Percentiles rank a stretch among this genome's conserved stretches.
phyloP scores from a whole-genome alignment of 2,329 filamentous ascomycete species.

The Paracoccidioides brasiliensis region DNA sequence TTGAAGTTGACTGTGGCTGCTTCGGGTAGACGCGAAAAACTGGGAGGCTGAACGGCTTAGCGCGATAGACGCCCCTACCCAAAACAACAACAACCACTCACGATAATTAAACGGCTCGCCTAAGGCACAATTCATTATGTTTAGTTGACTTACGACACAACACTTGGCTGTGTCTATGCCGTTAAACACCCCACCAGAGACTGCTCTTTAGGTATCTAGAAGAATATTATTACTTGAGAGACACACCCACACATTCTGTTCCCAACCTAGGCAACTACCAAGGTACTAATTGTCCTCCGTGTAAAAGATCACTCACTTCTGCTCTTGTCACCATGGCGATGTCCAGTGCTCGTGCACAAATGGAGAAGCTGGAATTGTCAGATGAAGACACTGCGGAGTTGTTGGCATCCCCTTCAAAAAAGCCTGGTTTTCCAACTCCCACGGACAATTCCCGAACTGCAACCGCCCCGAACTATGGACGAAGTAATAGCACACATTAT shows the following conservation, averaged over 20 bases:
- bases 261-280: neutral
- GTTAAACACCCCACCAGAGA: too few species aligned
- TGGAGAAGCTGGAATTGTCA: slow-evolving; percentile 9
- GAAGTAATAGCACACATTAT: slow-evolving; percentile 41
- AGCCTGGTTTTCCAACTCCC: slow-evolving; percentile 18
- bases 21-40: slow-evolving; percentile 1
- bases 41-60: neutral
- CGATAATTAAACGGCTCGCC: too few species aligned
- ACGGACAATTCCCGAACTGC: slow-evolving; percentile 26
- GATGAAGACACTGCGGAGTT: slow-evolving; percentile 43
- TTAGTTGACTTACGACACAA: too few species aligned
- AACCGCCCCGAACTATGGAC: slow-evolving; percentile 22
- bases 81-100: neutral
- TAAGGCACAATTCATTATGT: too few species aligned
- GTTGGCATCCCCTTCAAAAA: slow-evolving; percentile 44
- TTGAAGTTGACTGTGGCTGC: neutral
- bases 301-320: neutral
- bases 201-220: too few species aligned
- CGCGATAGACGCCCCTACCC: neutral
- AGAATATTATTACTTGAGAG: too few species aligned
- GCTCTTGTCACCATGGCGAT: slow-evolving; percentile 5
- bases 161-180: too few species aligned
- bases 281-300: neutral
- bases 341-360: slow-evolving; percentile 5
- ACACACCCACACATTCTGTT: neutral